Conservation (phyloP, 2,329 filamentous ascomycete species). For the Xylariaceae sp. region DNA sequence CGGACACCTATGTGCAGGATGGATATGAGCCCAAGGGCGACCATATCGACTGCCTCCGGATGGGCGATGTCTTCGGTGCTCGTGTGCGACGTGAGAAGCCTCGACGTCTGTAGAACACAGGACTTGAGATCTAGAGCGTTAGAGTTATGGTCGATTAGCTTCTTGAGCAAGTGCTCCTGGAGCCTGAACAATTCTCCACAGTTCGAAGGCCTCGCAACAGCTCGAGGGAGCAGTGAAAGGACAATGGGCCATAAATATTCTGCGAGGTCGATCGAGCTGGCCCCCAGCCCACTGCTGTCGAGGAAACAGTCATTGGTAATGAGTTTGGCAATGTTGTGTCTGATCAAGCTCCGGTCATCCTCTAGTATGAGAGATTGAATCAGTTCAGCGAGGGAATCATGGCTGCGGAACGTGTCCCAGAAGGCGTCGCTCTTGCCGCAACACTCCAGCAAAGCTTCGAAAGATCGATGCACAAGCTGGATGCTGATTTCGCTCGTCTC, state of each 20-base stretch:
- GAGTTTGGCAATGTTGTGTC: conserved; percentile 32
- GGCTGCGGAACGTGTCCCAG: conserved; percentile 34
- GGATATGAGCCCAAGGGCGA: conserved; percentile 33
- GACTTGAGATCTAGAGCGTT: conserved; percentile 19
- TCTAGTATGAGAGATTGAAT: conserved; percentile 34
- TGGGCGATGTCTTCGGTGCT: conserved; percentile 34
- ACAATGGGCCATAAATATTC: conserved; percentile 44
- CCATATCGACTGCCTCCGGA: conserved; percentile 32
- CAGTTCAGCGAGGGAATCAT: conserved; percentile 24
- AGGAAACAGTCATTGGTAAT: conserved; percentile 25
- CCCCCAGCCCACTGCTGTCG: conserved; percentile 21
- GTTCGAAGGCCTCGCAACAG: conserved; percentile 27
- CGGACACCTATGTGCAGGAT: conserved; percentile 30
- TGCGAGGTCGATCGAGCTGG: conserved; percentile 35
- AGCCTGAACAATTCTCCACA: conserved; percentile 39
- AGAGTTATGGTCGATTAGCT: conserved; percentile 25
- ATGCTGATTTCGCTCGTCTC: conserved; percentile 24
- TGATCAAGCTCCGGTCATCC: conserved; percentile 33
- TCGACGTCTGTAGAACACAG: conserved; percentile 23
- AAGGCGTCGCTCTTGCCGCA: conserved; percentile 35
- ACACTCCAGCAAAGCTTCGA: conserved; percentile 37
- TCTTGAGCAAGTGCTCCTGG: conserved; percentile 24
- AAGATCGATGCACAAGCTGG: conserved; percentile 31
- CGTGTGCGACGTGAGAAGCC: conserved; percentile 24
- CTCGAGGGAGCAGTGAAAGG: conserved; percentile 33